These are phyloP conservation scores for Solioccasus polychromus DNA, from an alignment of 768 basidiomycete genomes.

Conservation along the genomic window DNA sequence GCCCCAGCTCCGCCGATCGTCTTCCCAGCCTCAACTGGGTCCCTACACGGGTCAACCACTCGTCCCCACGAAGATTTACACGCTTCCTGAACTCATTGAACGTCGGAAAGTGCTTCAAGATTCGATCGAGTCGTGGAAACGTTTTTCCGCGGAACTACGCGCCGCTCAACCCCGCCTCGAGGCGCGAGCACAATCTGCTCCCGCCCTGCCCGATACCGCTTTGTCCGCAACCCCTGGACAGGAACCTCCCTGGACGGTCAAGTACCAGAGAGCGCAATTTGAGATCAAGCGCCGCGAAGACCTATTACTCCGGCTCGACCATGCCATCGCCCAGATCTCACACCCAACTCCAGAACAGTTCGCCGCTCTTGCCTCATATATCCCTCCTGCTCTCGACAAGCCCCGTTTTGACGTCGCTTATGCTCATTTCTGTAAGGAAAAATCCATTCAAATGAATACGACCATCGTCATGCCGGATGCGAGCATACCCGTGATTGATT, in stretches of 20 bases:
- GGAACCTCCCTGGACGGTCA: slow-evolving; percentile 20
- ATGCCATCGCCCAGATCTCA: slow-evolving; percentile 24
- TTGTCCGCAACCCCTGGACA: background rate
- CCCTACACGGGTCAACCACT: slow-evolving; percentile 14
- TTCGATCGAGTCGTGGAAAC: slow-evolving; percentile 25
- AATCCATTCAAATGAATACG: slow-evolving; percentile 23
- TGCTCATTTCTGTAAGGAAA: slow-evolving; percentile 28
- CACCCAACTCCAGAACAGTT: slow-evolving; percentile 23
- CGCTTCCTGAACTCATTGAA: slow-evolving; percentile 26
- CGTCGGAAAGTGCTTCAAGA: slow-evolving; percentile 24
- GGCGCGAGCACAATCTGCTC: slow-evolving; percentile 1
- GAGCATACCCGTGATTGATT: slow-evolving; percentile 24
- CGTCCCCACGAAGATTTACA: slow-evolving; percentile 19
- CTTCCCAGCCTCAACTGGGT: slow-evolving; percentile 27
- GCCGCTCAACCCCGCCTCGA: slow-evolving; percentile 14
- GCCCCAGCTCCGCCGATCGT: slow-evolving; percentile 27
- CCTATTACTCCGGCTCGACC: slow-evolving; percentile 25
- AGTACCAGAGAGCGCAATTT: slow-evolving; percentile 23
- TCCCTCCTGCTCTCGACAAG: slow-evolving; percentile 29
- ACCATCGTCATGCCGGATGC: slow-evolving; percentile 30
- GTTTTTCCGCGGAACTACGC: slow-evolving; percentile 17
- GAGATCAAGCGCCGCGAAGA: slow-evolving; percentile 33
- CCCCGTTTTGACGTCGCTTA: slow-evolving; percentile 29
- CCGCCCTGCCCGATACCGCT: background rate
- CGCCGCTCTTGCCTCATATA: slow-evolving; percentile 24